These are phyloP conservation scores for Misopates orontium DNA, from an alignment of 257 asterid species.

Conservation along the genomic window DNA sequence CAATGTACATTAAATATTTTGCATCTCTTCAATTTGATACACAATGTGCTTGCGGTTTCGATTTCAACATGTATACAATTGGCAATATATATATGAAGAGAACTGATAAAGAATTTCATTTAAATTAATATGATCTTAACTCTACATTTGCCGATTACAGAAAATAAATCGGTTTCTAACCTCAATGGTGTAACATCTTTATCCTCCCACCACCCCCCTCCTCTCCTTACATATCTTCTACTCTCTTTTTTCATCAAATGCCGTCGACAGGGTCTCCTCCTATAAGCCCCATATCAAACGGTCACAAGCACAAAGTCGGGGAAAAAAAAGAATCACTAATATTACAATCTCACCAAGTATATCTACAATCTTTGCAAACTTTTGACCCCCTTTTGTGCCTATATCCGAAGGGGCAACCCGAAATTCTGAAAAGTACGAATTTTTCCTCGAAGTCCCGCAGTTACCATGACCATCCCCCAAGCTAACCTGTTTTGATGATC, in stretches of 20 bases:
- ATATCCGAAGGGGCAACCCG: constrained; percentile 79
- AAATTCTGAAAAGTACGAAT: constrained; percentile 88
- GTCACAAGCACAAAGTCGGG: constrained; percentile 29
- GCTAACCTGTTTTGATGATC: constrained; percentile 57
- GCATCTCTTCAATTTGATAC: too few species aligned
- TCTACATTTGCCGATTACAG: constrained; percentile 78
- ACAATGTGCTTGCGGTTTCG: not conserved
- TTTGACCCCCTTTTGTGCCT: constrained; percentile 17
- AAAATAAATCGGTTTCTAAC: constrained; percentile 52
- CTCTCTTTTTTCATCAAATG: constrained; percentile 9
- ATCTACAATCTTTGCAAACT: constrained; percentile 57
- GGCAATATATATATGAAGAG: constrained; percentile 34
- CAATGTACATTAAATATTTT: too few species aligned
- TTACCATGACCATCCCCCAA: constrained; percentile 92
- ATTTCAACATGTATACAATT: constrained; percentile 28
- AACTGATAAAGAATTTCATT: constrained; percentile 50
- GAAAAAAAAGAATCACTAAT: constrained; percentile 32
- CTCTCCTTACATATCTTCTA: constrained; percentile 32
- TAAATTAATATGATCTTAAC: constrained; percentile 40
- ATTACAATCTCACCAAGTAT: constrained; percentile 63
- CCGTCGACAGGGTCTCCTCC: constrained; percentile 30
- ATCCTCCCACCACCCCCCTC: not conserved
- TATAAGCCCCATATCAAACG: constrained; percentile 23
- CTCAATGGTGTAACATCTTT: constrained; percentile 32
- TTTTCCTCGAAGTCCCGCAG: constrained; percentile 92